Evolutionary conservation across 352 stramenopile genomes (phyloP), one percentile per base, ranked within the genome.

Genomic region (Phytophthora hybrid): DNA sequence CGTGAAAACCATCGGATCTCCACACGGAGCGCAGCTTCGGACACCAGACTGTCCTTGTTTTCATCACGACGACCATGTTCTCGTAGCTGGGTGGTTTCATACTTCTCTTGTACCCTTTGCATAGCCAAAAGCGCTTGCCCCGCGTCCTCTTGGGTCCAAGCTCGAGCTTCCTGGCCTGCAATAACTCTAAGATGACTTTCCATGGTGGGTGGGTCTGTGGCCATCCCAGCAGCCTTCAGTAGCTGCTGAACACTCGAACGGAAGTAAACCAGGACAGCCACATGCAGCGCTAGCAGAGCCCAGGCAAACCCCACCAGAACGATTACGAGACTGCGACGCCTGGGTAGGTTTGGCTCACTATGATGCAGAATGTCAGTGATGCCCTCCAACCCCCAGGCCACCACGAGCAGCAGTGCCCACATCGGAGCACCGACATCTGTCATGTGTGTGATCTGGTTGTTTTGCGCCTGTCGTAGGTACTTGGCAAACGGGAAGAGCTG

Each of bases 391-490:
- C 56, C 51, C 77, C 81, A 90, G 5, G 77, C 79, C 32, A 87
- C 67, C 1, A 41, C 52, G 0, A 90, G 67, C 13, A 90, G 71
- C 8, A 90, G 26, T 13, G 77, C 57, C 83, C 81, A 93, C 67
- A 83, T 89, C 18, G 80, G 79, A 31, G 89, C 75, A 56, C 85
- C 46, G 19, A 93, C 84, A 11, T 93, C 84, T 21, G 89, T 90
- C 76, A 93, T 85, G 63, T 93, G 81, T 16, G 74, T 86, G 72
- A 93, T 91, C 74, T 93, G 83, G 73, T 87, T 92, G 62, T 91
- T 84, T 57, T 92, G 86, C 16, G 82, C 83, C 29, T 90, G 81
- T 7, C 82, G 75, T 11, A 93, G 53, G 63, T 93, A 93, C 70
- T 93, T 93, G 69, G 80, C 74, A 72, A 91, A 93, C 21, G 86